These are phyloP conservation scores for Tolypocladium amazonense DNA, from an alignment of 2,329 filamentous ascomycete species.

Conservation along the genomic window DNA sequence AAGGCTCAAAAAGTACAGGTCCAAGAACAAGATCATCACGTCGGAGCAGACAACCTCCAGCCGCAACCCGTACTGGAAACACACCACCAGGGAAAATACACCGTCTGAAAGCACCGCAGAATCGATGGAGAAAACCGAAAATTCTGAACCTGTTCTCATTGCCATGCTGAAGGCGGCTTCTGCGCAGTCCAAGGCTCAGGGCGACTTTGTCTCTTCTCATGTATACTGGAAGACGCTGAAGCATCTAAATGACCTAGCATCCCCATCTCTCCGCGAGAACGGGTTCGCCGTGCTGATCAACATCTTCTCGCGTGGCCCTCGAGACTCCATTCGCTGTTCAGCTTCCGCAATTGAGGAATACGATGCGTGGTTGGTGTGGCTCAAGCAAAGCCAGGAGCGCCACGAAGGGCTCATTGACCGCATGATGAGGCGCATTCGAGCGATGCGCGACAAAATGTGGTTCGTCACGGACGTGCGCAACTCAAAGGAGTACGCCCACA, in stretches of 20 bases:
- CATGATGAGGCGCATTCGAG: constrained; percentile 63
- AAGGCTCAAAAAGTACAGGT: constrained; percentile 46
- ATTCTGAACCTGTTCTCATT: constrained; percentile 47
- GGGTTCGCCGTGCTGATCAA: constrained; percentile 62
- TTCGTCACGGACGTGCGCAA: constrained; percentile 90
- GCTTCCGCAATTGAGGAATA: constrained; percentile 67
- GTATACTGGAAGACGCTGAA: constrained; percentile 77
- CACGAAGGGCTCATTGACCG: constrained; percentile 64
- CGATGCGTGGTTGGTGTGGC: constrained; percentile 71
- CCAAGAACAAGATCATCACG: constrained; percentile 47
- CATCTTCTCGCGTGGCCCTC: constrained; percentile 62
- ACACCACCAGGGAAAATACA: constrained; percentile 6
- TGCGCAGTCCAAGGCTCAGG: constrained; percentile 64
- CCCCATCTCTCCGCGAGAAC: constrained; percentile 51
- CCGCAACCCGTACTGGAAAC: constrained; percentile 45
- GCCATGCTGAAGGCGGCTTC: constrained; percentile 70
- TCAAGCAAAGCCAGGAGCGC: constrained; percentile 72
- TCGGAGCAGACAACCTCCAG: constrained; percentile 41
- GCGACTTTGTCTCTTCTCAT: constrained; percentile 75
- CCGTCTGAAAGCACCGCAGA: constrained; percentile 3
- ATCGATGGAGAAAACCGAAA: constrained; percentile 16
- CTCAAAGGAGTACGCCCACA: constrained; percentile 79
- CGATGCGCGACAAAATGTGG: constrained; percentile 95
- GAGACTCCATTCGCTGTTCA: constrained; percentile 58
- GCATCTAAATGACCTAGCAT: constrained; percentile 55